Percentiles rank a stretch among this genome's conserved stretches.
These are phyloP conservation scores for Groenewaldozyma auringiensis DNA, from an alignment of 1,139 yeast species.

Conservation along the genomic window DNA sequence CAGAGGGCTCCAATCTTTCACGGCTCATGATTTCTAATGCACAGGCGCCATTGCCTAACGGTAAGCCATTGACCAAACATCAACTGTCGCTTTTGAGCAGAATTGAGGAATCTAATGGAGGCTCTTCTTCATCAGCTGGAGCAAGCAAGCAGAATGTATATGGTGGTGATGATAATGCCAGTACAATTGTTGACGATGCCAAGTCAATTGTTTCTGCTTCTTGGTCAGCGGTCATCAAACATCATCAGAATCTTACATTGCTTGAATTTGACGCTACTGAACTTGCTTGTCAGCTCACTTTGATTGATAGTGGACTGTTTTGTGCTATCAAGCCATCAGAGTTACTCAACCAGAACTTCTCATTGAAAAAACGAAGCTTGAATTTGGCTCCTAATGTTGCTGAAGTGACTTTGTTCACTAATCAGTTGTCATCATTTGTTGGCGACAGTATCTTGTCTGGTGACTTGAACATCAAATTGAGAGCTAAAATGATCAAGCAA, in stretches of 20 bases:
- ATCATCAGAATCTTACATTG: conserved; percentile 25
- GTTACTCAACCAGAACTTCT: conserved; percentile 63
- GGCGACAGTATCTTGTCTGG: conserved; percentile 53
- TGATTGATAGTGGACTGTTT: conserved; percentile 69
- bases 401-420: conserved; percentile 63
- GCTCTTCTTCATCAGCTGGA: not conserved
- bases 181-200: conserved; percentile 11
- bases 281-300: conserved; percentile 75
- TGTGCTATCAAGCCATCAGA: conserved; percentile 64
- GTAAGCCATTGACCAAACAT: conserved; percentile 12
- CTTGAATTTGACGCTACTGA: conserved; percentile 72
- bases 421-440: conserved; percentile 73
- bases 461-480: conserved; percentile 39
- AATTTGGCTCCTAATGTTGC: conserved; percentile 67
- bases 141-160: conserved; percentile 1
- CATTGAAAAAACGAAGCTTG: conserved; percentile 52
- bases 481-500: conserved; percentile 56
- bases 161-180: conserved; percentile 1
- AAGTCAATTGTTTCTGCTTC: conserved; percentile 12
- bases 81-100: conserved; percentile 13
- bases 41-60: not conserved
- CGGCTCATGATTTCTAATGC: not conserved
- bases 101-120: not conserved
- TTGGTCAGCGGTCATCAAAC: conserved; percentile 5
- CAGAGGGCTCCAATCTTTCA: not conserved